Percentiles rank a stretch among this genome's conserved stretches.
These are phyloP conservation scores for Ogataea angusta DNA, from an alignment of 805 yeast species.

Conservation along the genomic window DNA sequence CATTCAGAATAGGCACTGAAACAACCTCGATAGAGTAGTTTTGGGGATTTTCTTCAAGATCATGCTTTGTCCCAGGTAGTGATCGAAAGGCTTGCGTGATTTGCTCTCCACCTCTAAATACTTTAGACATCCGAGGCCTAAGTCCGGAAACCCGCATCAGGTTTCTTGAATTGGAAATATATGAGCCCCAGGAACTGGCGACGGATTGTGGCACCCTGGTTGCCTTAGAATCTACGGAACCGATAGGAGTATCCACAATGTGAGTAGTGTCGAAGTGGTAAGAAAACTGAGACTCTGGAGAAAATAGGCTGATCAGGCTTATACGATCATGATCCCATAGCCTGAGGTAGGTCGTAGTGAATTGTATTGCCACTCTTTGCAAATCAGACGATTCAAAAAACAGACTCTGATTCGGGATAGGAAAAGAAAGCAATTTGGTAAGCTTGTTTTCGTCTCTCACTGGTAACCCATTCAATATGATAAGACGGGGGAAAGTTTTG, in stretches of 20 bases:
- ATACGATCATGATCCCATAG: slow-evolving; percentile 79
- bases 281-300: slow-evolving; percentile 82
- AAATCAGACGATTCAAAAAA: slow-evolving; percentile 80
- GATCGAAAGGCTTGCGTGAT: slow-evolving; percentile 60
- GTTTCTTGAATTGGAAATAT: slow-evolving; percentile 74
- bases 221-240: not conserved
- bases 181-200: slow-evolving; percentile 53
- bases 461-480: slow-evolving; percentile 71
- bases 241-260: slow-evolving; percentile 19
- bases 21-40: slow-evolving; percentile 75
- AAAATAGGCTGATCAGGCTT: slow-evolving; percentile 70
- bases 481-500: slow-evolving; percentile 72
- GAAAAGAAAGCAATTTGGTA: slow-evolving; percentile 48
- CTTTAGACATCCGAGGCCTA: slow-evolving; percentile 53
- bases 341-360: slow-evolving; percentile 69
- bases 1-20: slow-evolving; percentile 67
- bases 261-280: slow-evolving; percentile 69
- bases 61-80: slow-evolving; percentile 79
- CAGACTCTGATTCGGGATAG: slow-evolving; percentile 54
- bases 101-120: slow-evolving; percentile 66
- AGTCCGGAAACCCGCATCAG: slow-evolving; percentile 57
- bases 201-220: slow-evolving; percentile 15
- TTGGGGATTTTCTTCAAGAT: slow-evolving; percentile 57
- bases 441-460: slow-evolving; percentile 73
- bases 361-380: slow-evolving; percentile 69